phyloP scores from a whole-genome alignment of 2,329 filamentous ascomycete species.

The Aspergillus sp. region DNA sequence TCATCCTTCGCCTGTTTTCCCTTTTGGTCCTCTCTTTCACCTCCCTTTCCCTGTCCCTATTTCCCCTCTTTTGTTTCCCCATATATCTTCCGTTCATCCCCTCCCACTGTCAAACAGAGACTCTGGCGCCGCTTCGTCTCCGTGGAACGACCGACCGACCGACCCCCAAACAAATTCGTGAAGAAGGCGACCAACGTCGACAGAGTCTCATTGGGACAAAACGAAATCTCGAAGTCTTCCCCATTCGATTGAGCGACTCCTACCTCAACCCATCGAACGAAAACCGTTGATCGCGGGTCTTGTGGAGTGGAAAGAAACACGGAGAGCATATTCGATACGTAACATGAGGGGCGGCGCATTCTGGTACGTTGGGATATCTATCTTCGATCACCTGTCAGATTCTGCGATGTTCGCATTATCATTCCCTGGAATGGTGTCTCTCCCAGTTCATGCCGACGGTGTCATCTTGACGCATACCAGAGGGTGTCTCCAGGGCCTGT shows the following conservation, averaged over 20 bases:
- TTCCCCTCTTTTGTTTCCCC: conserved; percentile 2
- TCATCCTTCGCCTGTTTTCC: background rate
- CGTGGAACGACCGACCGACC: conserved; percentile 13
- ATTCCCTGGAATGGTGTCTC: conserved; percentile 9
- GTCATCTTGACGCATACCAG: conserved; percentile 8
- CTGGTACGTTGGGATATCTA: conserved; percentile 19
- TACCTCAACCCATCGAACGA: background rate
- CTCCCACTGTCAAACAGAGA: background rate
- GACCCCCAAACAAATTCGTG: conserved; percentile 7
- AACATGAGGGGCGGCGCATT: conserved; percentile 21
- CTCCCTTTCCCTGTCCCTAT: conserved; percentile 2
- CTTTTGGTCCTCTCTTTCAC: background rate
- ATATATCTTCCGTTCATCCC: background rate
- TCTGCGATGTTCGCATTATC: conserved; percentile 1
- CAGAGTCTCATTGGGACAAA: background rate
- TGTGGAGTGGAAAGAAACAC: conserved; percentile 6
- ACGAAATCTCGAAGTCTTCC: background rate
- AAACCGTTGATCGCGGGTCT: background rate
- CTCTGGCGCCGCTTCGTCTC: conserved; percentile 9
- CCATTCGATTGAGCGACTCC: conserved; percentile 2
- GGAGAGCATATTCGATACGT: conserved; percentile 8
- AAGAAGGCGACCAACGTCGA: background rate
- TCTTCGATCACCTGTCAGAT: background rate
- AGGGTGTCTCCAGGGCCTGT: conserved; percentile 11
- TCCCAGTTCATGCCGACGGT: conserved; percentile 2